A percentile compares a stretch with the other conserved stretches of the same genome.
Conservation (phyloP, 2,329 filamentous ascomycete species). For the Venturia pyrina region DNA sequence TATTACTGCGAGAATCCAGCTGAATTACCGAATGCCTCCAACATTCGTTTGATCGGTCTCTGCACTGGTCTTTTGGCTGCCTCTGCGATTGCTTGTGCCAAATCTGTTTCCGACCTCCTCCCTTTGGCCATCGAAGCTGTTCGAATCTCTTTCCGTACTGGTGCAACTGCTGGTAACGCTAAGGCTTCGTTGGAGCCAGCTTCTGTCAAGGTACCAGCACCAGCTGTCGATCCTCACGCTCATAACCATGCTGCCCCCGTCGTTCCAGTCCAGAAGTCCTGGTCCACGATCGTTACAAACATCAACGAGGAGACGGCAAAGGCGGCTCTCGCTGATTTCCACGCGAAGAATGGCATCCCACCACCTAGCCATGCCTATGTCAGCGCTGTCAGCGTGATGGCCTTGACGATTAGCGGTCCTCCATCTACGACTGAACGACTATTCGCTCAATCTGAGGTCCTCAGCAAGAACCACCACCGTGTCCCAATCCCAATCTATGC, state of each 20-base stretch:
- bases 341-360: constrained; percentile 42
- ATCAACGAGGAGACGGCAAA: constrained; percentile 42
- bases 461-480: constrained; percentile 42
- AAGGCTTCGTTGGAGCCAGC: constrained; percentile 40
- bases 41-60: constrained; percentile 48
- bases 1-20: constrained; percentile 44
- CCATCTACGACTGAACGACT: constrained; percentile 43
- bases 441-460: constrained; percentile 38
- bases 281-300: constrained; percentile 57
- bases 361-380: constrained; percentile 45
- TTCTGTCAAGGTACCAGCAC: neutral
- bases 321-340: constrained; percentile 46
- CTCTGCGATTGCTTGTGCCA: constrained; percentile 54
- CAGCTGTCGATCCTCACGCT: constrained; percentile 17
- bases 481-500: constrained; percentile 46
- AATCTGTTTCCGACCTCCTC: constrained; percentile 51
- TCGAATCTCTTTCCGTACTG: constrained; percentile 56
- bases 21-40: constrained; percentile 41
- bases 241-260: constrained; percentile 1
- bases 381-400: constrained; percentile 49
- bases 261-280: constrained; percentile 47
- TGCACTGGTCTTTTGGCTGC: constrained; percentile 63
- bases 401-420: constrained; percentile 50
- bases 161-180: constrained; percentile 34
- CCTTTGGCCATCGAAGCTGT: constrained; percentile 54